Evolutionary conservation across 768 basidiomycete species (phyloP), one percentile per base, ranked within the genome.

Genomic region (Piloderma croceum): DNA sequence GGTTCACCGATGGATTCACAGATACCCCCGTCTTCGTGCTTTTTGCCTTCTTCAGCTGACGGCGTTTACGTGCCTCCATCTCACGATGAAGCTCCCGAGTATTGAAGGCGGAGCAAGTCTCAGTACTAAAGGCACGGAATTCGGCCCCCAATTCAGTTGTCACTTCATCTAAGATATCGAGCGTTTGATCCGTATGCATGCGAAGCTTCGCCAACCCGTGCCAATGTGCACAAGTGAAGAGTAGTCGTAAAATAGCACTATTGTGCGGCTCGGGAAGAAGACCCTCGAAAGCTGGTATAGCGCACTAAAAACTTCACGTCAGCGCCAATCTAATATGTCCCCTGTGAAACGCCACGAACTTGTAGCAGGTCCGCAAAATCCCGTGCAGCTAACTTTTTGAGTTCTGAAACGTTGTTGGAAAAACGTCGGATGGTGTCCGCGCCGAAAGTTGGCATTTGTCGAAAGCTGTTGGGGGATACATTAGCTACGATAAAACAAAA

Each of bases 171-270:
- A 68, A 46, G n/a, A 51, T n/a, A 0, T 25, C 15, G 0, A 72
- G 43, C 3, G 67, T 62, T 1, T 42, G 18, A 6, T 65, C 57
- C 0, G 64, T 67, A 38, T 71, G 70, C 38, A 69, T 35, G 6
- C 60, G 57, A 2, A 71, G 53, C 42, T 73, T 73, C 1, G 64
- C 66, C 7, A 62, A 50, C 0, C 54, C 58, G 47, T 70, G 70
- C 69, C 67, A 69, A 10, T 53, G 47, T 0, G 54, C 58, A 3
- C 61, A 41, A 10, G 40, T 33, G 44, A 61, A 72, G 1, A 72
- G 48, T 0, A 70, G 44, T 19, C 63, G 54, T 15, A 57, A 44
- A 4, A 71, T 42, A 6, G 42, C 29, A 6, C 55, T 52, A 41
- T 43, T 41, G 11, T 44, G 49, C n/a, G n/a, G n/a, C 5, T 45